Evolutionary conservation across 1,284 basidiomycete genomes (phyloP), one percentile per base, ranked within the genome.

Genomic region (Malassezia equina): DNA sequence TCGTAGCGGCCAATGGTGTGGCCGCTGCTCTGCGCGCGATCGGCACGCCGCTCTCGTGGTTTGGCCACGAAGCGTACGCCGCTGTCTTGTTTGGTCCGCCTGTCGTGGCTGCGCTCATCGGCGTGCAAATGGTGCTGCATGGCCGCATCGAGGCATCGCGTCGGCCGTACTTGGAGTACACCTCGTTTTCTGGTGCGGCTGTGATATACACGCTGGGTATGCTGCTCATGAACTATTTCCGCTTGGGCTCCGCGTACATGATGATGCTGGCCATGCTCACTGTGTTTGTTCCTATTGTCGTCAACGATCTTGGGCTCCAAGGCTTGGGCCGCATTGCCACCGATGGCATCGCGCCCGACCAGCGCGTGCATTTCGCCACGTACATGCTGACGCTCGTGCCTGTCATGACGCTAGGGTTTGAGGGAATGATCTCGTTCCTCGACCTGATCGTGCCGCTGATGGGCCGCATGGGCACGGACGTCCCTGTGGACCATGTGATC

Each of bases 371-470:
- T 41, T 55, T 60, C 2, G 58, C 45, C 21, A 60, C 67, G 17
- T 73, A 75, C 49, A 50, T 62, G 4, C 7, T 67, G 13, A 48
- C 61, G 19, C 39, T 61, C 34, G 24, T 80, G 8, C 71, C 84
- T 3, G 84, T 87, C 0, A 75, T 88, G 23, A 73, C 84, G 2
- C 77, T 84, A 0, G 86, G 87, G 9, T 78, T 82, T 0, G 82
- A 91, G 71, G 77, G 88, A 21, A 76, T 86, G 49, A 78, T 82
- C 34, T 81, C 81, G 2, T 83, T 87, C 5, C 71, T 90, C 11
- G 67, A 93, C 59, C 85, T 96, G 15, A 94, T 98, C 67, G 89
- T 94, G 0, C 93, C 93, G 1, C 77, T 96, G 63, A 87, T 89
- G 58, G 75, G 84, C 69, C 49, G 78, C 62, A 69, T 71, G 63